phyloP scores from a whole-genome alignment of 192 early-diverging fungal species.

The Podila clonocystis region DNA sequence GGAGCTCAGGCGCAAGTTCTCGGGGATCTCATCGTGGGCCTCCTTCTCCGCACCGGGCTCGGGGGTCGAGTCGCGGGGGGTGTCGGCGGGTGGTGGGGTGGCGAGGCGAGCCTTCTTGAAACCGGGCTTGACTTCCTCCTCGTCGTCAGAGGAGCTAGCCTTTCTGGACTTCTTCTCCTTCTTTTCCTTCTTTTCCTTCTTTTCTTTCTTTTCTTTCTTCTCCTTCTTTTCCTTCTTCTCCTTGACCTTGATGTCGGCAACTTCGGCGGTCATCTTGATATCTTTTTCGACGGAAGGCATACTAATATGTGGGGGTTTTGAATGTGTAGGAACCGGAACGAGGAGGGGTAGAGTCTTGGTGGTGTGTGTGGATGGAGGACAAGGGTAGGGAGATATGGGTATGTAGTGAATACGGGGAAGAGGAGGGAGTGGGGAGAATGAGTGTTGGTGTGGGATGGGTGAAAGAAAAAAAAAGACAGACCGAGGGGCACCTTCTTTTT shows the following conservation, averaged over 20 bases:
- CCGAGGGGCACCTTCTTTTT: background rate
- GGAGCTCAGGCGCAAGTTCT: conserved; percentile 63
- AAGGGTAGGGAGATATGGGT: background rate
- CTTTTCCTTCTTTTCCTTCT: conserved; percentile 61
- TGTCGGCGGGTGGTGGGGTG: conserved; percentile 30
- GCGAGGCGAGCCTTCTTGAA: conserved; percentile 48
- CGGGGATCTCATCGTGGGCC: conserved; percentile 58
- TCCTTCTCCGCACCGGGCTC: conserved; percentile 32
- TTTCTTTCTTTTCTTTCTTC: conserved; percentile 60
- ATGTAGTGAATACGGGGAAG: background rate
- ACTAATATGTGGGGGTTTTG: background rate
- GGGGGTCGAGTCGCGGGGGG: conserved; percentile 44
- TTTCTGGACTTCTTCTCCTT: conserved; percentile 62
- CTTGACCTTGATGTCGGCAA: conserved; percentile 53
- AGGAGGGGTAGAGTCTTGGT: background rate
- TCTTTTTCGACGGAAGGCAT: conserved; percentile 39
- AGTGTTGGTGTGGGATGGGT: background rate
- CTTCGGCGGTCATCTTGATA: conserved; percentile 17
- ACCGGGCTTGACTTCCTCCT: conserved; percentile 44
- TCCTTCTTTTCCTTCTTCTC: conserved; percentile 59
- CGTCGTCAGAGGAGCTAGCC: conserved; percentile 54
- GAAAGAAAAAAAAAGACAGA: background rate
- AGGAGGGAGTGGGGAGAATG: background rate
- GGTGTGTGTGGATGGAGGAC: no score
- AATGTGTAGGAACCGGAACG: background rate